These are phyloP conservation scores for Malassezia psittaci DNA, from an alignment of 1,284 basidiomycete genomes.

Conservation along the genomic window DNA sequence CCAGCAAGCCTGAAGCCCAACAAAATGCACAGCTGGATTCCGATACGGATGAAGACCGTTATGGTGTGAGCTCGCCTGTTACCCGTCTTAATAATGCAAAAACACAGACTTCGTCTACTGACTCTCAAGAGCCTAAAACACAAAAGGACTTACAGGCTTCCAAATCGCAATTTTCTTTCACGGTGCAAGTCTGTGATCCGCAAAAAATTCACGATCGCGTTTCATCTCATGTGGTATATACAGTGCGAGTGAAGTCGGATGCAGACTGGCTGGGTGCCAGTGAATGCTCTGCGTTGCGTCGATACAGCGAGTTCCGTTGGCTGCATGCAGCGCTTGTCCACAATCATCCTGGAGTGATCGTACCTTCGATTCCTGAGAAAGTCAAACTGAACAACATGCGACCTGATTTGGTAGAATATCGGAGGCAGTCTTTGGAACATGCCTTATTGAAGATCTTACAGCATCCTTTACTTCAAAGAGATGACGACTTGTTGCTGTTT, in stretches of 20 bases:
- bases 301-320: constrained; percentile 97
- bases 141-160: too few relatives aligned
- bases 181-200: constrained; percentile 42
- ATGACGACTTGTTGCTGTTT: constrained; percentile 50
- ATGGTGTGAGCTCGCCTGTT: constrained; percentile 13
- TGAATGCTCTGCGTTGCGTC: constrained; percentile 63
- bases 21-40: neutral
- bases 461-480: constrained; percentile 49
- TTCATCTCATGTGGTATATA: constrained; percentile 51
- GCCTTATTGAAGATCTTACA: constrained; percentile 50
- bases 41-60: constrained; percentile 4
- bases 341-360: constrained; percentile 94
- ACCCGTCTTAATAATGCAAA: neutral
- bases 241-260: constrained; percentile 38
- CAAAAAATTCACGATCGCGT: constrained; percentile 43
- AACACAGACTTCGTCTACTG: neutral
- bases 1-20: neutral
- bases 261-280: constrained; percentile 20
- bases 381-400: constrained; percentile 59
- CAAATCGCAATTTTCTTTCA: constrained; percentile 19
- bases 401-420: constrained; percentile 49
- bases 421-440: constrained; percentile 47
- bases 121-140: too few relatives aligned
- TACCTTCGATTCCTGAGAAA: constrained; percentile 93
- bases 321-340: constrained; percentile 74